phyloP scores from a whole-genome alignment of 140 eudicot genomes.

The Bidens hawaiensis region DNA sequence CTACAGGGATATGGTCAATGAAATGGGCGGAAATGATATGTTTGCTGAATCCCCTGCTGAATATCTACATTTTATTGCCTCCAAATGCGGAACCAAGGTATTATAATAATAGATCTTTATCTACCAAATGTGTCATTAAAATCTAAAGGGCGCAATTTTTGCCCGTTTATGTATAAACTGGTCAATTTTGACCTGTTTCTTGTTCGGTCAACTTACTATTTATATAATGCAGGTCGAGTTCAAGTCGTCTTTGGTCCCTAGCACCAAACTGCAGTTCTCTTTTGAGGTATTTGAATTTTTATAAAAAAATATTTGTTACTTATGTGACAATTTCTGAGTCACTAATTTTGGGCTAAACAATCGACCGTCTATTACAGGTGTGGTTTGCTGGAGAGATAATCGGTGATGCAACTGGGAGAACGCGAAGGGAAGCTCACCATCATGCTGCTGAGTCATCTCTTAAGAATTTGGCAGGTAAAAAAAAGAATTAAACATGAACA shows the following conservation, averaged over 20 bases:
- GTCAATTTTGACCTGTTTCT: not conserved
- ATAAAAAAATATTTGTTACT: not conserved
- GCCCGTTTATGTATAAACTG: not conserved
- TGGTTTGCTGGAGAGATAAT: conserved; percentile 85
- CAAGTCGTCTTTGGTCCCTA: conserved; percentile 48
- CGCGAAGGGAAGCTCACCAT: conserved; percentile 82
- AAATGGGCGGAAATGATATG: conserved; percentile 46
- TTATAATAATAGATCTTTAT: conserved; percentile 1
- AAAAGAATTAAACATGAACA: no score
- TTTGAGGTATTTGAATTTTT: conserved; percentile 54
- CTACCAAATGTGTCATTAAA: not conserved
- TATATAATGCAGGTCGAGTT: conserved; percentile 63
- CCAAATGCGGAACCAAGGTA: conserved; percentile 86
- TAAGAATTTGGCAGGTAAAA: conserved; percentile 73
- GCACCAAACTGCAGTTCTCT: conserved; percentile 51
- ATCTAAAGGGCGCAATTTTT: not conserved
- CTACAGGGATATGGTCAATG: conserved; percentile 57
- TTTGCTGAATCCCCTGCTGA: conserved; percentile 58
- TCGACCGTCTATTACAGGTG: conserved; percentile 39
- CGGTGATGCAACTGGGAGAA: conserved; percentile 70
- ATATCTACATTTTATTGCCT: conserved; percentile 74
- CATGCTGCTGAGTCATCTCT: conserved; percentile 77
- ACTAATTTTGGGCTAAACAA: not conserved
- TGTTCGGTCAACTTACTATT: conserved; percentile 16
- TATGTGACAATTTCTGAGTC: conserved; percentile 5